These are phyloP conservation scores for Aspergillus chevalieri DNA, from an alignment of 2,329 filamentous ascomycete genomes.

Conservation along the genomic window DNA sequence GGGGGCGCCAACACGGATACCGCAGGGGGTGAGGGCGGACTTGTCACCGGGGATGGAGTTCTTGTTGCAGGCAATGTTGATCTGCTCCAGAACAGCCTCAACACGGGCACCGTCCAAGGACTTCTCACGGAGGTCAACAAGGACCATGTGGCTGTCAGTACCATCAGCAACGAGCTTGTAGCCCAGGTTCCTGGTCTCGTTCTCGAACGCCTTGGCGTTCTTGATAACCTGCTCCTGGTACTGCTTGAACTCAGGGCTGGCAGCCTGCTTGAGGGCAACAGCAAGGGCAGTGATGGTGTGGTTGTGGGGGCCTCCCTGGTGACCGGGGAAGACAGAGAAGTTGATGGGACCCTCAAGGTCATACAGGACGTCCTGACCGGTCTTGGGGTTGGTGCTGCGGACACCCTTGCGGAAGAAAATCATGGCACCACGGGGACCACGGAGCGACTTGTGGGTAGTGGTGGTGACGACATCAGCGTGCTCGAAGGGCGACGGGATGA, in stretches of 20 bases:
- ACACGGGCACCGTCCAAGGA: slow-evolving; percentile 85
- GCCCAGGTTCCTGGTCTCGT: slow-evolving; percentile 61
- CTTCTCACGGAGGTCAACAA: slow-evolving; percentile 85
- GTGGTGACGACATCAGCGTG: slow-evolving; percentile 94
- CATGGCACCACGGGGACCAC: slow-evolving; percentile 90
- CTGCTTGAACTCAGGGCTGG: slow-evolving; percentile 78
- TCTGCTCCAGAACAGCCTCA: slow-evolving; percentile 91
- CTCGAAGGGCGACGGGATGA: slow-evolving; percentile 82
- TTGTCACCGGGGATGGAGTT: slow-evolving; percentile 98
- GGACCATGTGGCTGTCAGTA: slow-evolving; percentile 94
- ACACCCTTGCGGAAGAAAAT: slow-evolving; percentile 98
- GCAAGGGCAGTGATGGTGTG: slow-evolving; percentile 96
- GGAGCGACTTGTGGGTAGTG: slow-evolving; percentile 94
- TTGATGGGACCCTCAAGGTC: slow-evolving; percentile 93
- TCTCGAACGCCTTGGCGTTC: slow-evolving; percentile 83
- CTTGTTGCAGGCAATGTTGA: slow-evolving; percentile 99
- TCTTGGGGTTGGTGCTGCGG: slow-evolving; percentile 73
- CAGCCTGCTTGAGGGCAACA: slow-evolving; percentile 90
- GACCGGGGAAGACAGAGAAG: slow-evolving; percentile 91
- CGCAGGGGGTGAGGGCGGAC: slow-evolving; percentile 87
- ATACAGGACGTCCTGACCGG: slow-evolving; percentile 77
- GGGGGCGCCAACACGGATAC: slow-evolving; percentile 92
- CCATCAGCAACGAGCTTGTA: slow-evolving; percentile 90
- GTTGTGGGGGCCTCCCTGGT: slow-evolving; percentile 97
- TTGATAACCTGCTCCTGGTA: slow-evolving; percentile 87